Conservation (phyloP, 2,329 filamentous ascomycete genomes). For the Aureobasidium sp. region DNA sequence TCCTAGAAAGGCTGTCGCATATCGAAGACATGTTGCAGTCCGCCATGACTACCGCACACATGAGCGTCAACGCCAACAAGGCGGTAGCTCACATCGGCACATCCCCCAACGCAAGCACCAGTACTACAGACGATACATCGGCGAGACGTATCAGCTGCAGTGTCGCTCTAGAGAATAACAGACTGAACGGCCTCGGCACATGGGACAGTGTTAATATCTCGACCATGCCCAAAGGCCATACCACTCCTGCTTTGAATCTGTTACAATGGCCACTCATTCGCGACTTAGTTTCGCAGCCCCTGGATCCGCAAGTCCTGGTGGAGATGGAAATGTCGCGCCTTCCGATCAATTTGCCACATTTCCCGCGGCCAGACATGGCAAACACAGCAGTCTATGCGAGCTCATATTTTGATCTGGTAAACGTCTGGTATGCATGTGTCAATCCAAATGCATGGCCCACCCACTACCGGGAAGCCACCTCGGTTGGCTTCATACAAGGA, state of each 20-base stretch:
- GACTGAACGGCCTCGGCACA: conserved; percentile 57
- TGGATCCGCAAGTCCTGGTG: conserved; percentile 73
- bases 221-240: conserved; percentile 79
- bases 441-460: conserved; percentile 74
- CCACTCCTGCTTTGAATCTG: conserved; percentile 70
- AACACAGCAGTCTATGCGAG: conserved; percentile 70
- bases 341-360: conserved; percentile 54
- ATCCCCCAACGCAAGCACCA: conserved; percentile 38
- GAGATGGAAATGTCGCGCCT: conserved; percentile 75
- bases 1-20: conserved; percentile 67
- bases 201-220: conserved; percentile 67
- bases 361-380: conserved; percentile 62
- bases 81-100: background rate
- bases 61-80: background rate
- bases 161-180: conserved; percentile 18
- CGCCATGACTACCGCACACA: conserved; percentile 11
- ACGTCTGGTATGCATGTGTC: conserved; percentile 79
- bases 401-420: conserved; percentile 74
- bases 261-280: conserved; percentile 76
- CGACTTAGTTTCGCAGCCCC: conserved; percentile 67
- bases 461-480: conserved; percentile 68
- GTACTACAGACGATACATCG: conserved; percentile 29
- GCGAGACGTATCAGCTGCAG: conserved; percentile 15
- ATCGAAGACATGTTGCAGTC: conserved; percentile 76
- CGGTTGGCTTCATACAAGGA: conserved; percentile 69